These are phyloP conservation scores for Alectoria sarmentosa DNA, from an alignment of 495 filamentous ascomycete species.

Conservation along the genomic window DNA sequence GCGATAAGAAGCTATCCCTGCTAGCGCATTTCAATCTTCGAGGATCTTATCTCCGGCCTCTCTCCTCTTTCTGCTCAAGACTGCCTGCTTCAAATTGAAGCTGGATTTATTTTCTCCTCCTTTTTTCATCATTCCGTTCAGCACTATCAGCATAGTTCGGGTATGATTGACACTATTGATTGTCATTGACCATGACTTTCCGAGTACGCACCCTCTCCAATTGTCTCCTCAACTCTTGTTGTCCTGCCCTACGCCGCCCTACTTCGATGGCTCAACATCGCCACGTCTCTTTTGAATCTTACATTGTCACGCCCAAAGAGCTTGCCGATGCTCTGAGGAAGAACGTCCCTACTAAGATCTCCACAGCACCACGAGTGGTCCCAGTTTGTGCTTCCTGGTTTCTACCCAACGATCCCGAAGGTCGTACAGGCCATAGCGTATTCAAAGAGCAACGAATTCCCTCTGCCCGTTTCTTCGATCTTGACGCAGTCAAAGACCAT, in stretches of 20 bases:
- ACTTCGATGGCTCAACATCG: conserved; percentile 28
- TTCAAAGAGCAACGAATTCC: conserved; percentile 77
- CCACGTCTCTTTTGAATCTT: conserved; percentile 58
- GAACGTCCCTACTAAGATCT: conserved; percentile 65
- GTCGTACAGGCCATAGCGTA: conserved; percentile 66
- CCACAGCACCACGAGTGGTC: conserved; percentile 69
- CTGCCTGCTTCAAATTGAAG: not conserved
- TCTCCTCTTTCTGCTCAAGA: not conserved
- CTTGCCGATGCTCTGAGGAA: conserved; percentile 71
- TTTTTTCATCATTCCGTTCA: not conserved
- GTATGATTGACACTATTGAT: conserved; percentile 3
- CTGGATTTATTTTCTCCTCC: not conserved
- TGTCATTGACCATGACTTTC: not conserved
- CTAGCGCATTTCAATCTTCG: not conserved
- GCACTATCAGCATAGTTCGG: not conserved
- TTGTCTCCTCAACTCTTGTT: not conserved
- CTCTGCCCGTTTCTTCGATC: conserved; percentile 88
- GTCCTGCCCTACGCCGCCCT: conserved; percentile 1
- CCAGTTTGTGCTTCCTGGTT: conserved; percentile 94
- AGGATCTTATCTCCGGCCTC: not conserved
- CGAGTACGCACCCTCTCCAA: not conserved
- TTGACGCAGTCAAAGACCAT: conserved; percentile 83
- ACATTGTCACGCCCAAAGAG: conserved; percentile 78
- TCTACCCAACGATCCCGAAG: conserved; percentile 75
- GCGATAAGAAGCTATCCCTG: conserved; percentile 11